These are phyloP conservation scores for Naganishia liquefaciens DNA, from an alignment of 1,284 basidiomycete genomes.

Conservation along the genomic window DNA sequence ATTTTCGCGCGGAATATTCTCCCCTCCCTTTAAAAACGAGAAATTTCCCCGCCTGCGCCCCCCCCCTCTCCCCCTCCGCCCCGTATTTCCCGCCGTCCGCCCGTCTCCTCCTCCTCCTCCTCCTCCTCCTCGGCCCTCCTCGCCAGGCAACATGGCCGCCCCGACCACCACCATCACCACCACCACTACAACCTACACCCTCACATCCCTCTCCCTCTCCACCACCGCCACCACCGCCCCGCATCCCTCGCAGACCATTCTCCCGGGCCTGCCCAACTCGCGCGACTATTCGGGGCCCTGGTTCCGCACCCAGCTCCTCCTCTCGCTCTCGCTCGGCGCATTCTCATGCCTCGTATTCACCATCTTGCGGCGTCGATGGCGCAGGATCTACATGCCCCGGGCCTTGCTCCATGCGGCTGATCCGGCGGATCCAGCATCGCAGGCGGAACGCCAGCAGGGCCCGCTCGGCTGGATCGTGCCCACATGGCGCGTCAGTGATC, in stretches of 20 bases:
- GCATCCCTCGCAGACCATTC: neutral
- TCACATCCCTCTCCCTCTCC: neutral
- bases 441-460: slow-evolving; percentile 18
- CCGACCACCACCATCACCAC: neutral
- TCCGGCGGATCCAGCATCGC: slow-evolving; percentile 59
- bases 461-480: slow-evolving; percentile 96
- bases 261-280: slow-evolving; percentile 14
- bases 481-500: slow-evolving; percentile 84
- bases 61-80: too few relatives aligned
- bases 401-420: slow-evolving; percentile 69
- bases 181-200: neutral
- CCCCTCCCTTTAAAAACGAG: neutral
- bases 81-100: neutral
- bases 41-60: neutral
- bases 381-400: slow-evolving; percentile 83
- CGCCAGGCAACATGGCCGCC: neutral
- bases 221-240: slow-evolving; percentile 5
- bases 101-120: neutral
- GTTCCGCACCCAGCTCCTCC: slow-evolving; percentile 79
- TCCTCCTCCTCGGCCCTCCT: neutral
- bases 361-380: slow-evolving; percentile 81
- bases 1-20: too few relatives aligned
- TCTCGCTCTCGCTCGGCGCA: slow-evolving; percentile 77
- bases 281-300: slow-evolving; percentile 44
- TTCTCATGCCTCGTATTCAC: slow-evolving; percentile 83